Base-by-base conservation (phyloP, 768 basidiomycete species). In the Favolaschia claudopus region DNA sequence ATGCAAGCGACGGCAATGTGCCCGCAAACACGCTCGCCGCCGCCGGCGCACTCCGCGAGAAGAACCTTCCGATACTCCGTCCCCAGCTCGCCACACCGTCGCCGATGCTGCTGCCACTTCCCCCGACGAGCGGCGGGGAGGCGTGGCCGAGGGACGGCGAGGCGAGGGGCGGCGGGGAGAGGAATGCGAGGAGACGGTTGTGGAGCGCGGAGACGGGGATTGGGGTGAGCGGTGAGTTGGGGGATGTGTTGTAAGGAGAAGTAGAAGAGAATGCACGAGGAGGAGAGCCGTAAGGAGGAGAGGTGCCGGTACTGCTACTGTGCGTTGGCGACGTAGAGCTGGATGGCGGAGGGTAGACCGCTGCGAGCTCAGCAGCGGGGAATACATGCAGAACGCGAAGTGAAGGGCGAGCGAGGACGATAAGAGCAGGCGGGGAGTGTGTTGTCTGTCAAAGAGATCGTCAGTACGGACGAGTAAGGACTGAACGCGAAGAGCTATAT, bases 111-210 rank as follows among this genome's bases (percentile, higher is more conserved):
- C n/a, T n/a, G n/a, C n/a, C 50, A 20, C 44, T 34, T 34, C 37
- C 56, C 38, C 6, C 39, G 36, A 13, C 34, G 12, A 28, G 51
- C 22, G 37, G n/a, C n/a, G 2, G 13, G 38, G 38, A 38, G 28
- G 20, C 38, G 25, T 17, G 25, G 36, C 2, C 28, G 20, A 31
- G 57, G 40, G 9, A 28, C 12, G 45, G 44, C 13, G 48, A 17
- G 12, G 31, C 25, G 6, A 32, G 9, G 14, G 43, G 54, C 45
- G 44, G 29, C 8, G 47, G 54, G 7, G 63, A 54, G 31, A 64
- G 54, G 46, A 64, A 60, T 1, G 63, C 58, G 36, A 64, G 63
- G 17, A 64, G 58, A 19, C 63, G 63, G 9, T 58, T 58, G 40
- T 64, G 54, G 1, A 64, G 48, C 13, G 63, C 63, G 13, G 31